phyloP scores from a whole-genome alignment of 1,139 yeast genomes.

The Candida gigantensis region DNA sequence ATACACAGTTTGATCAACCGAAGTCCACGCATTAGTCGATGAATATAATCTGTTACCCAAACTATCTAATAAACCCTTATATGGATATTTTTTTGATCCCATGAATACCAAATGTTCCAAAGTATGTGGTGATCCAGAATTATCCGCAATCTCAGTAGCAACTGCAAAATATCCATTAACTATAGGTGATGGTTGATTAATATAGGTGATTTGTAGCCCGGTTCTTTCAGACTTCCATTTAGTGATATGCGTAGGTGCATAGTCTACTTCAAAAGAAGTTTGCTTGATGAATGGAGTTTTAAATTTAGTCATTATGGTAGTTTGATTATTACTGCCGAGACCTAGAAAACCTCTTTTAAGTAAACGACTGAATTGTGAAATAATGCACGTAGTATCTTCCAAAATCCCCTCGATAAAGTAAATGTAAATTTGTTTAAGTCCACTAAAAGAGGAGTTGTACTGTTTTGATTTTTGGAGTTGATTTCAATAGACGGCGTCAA shows the following conservation, averaged over 20 bases:
- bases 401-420: no score
- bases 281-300: conserved; percentile 38
- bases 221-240: conserved; percentile 78
- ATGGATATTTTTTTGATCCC: conserved; percentile 91
- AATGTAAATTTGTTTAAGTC: no score
- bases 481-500: no score
- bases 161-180: conserved; percentile 94
- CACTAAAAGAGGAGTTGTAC: no score
- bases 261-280: conserved; percentile 56
- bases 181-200: conserved; percentile 82
- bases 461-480: no score
- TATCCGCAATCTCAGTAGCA: conserved; percentile 85
- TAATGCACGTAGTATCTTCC: no score
- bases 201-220: conserved; percentile 76
- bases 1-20: conserved; percentile 93
- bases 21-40: conserved; percentile 96
- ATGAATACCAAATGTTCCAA: conserved; percentile 90
- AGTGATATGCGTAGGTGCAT: conserved; percentile 62
- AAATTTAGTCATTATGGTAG: conserved; percentile 15
- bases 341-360: not conserved
- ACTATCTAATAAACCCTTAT: conserved; percentile 85
- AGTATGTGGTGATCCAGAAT: conserved; percentile 95
- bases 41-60: conserved; percentile 85
- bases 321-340: no score
- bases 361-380: conserved; percentile 4